These are phyloP conservation scores for Massarina eburnea DNA, from an alignment of 2,329 filamentous ascomycete genomes.

Conservation along the genomic window DNA sequence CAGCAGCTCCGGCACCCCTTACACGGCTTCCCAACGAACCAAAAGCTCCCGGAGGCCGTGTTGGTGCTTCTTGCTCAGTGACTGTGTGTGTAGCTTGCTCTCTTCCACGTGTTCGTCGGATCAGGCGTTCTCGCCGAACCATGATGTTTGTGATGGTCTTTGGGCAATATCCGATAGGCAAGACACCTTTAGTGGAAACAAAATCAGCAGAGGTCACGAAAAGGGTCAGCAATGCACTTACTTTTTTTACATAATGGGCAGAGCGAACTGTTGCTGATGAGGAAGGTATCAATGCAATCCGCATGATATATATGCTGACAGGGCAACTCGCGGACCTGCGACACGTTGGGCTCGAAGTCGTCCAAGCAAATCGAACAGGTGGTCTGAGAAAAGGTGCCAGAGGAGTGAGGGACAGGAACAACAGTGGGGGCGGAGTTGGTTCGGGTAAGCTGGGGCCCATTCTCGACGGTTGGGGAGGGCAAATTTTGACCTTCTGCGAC, in stretches of 20 bases:
- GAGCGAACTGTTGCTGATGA: constrained; percentile 76
- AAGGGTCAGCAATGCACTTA: no score
- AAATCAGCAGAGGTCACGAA: no score
- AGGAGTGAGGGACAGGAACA: constrained; percentile 9
- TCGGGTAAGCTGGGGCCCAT: constrained; percentile 16
- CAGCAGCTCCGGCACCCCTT: constrained; percentile 16
- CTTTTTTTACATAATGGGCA: constrained; percentile 81
- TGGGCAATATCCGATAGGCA: constrained; percentile 64
- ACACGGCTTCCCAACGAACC: constrained; percentile 29
- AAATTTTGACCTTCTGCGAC: constrained; percentile 12
- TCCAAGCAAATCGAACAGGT: constrained; percentile 90
- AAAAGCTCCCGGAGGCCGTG: constrained; percentile 14
- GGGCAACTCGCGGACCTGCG: constrained; percentile 79
- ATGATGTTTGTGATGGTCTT: constrained; percentile 70
- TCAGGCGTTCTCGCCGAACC: constrained; percentile 76
- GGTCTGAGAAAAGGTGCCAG: constrained; percentile 64
- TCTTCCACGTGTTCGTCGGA: constrained; percentile 62
- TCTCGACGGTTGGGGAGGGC: constrained; percentile 13
- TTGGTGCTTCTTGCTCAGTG: neutral
- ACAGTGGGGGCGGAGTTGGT: constrained; percentile 22
- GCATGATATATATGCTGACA: constrained; percentile 94
- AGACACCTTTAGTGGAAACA: no score
- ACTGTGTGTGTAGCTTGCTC: constrained; percentile 9
- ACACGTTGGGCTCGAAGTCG: constrained; percentile 69
- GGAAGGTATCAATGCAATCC: constrained; percentile 84